These are phyloP conservation scores for Ramalina peruviana DNA, from an alignment of 495 filamentous ascomycete species.

Conservation along the genomic window DNA sequence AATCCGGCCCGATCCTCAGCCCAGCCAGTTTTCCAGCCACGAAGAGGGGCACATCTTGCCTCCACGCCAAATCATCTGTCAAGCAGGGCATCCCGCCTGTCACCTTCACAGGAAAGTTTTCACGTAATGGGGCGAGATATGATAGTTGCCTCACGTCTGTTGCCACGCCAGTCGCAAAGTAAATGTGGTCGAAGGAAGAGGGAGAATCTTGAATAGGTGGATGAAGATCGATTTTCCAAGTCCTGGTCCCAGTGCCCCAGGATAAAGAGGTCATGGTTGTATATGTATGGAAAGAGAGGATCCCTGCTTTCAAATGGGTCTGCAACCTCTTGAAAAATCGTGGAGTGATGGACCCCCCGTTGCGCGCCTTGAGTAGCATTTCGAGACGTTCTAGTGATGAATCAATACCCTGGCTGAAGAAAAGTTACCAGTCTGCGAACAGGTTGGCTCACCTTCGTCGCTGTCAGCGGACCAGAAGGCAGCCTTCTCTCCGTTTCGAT, in stretches of 20 bases:
- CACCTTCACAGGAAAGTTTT: slow-evolving; percentile 37
- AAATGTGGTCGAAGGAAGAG: slow-evolving; percentile 43
- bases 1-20: slow-evolving; percentile 44
- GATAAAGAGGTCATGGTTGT: slow-evolving; percentile 30
- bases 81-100: slow-evolving; percentile 44
- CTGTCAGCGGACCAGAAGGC: slow-evolving; percentile 48
- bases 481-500: slow-evolving; percentile 47
- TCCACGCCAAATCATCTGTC: slow-evolving; percentile 50
- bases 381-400: slow-evolving; percentile 34
- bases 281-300: slow-evolving; percentile 33
- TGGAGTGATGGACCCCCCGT: slow-evolving; percentile 49
- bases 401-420: background rate
- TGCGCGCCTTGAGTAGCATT: slow-evolving; percentile 41
- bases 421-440: background rate
- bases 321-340: slow-evolving; percentile 40
- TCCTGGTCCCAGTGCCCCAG: slow-evolving; percentile 24
- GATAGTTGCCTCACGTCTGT: slow-evolving; percentile 37
- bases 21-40: slow-evolving; percentile 44
- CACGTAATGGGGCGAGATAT: slow-evolving; percentile 34
- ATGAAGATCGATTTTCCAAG: slow-evolving; percentile 36
- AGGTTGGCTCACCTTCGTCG: slow-evolving; percentile 28
- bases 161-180: slow-evolving; percentile 45
- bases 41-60: slow-evolving; percentile 44
- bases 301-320: slow-evolving; percentile 28
- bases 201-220: slow-evolving; percentile 36